These are phyloP conservation scores for Vigna angularis DNA, from an alignment of 306 rosid species.

Conservation along the genomic window DNA sequence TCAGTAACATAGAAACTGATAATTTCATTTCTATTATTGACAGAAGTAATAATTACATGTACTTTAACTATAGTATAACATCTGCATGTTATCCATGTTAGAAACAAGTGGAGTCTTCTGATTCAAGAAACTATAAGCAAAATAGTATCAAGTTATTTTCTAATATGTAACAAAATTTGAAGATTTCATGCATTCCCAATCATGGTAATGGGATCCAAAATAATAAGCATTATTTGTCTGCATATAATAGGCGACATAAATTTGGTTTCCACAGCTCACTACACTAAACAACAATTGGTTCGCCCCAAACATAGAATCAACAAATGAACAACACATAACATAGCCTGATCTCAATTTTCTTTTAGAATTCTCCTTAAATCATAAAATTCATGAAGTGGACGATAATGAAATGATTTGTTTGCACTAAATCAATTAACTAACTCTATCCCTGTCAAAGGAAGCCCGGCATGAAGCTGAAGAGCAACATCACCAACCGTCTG, in stretches of 20 bases:
- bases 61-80: not conserved
- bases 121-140: not conserved
- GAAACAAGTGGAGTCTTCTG: not conserved
- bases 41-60: too few relatives aligned
- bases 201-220: too few relatives aligned
- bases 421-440: slow-evolving; percentile 62
- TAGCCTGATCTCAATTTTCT: slow-evolving; percentile 5
- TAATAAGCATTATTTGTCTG: too few relatives aligned
- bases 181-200: too few relatives aligned
- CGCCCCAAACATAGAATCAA: too few relatives aligned
- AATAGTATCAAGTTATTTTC: not conserved
- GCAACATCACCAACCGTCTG: slow-evolving; percentile 84
- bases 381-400: not conserved
- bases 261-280: not conserved
- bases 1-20: too few relatives aligned
- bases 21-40: too few relatives aligned
- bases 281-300: not conserved
- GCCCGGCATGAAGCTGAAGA: slow-evolving; percentile 76
- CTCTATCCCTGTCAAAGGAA: slow-evolving; percentile 76
- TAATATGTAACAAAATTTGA: too few relatives aligned
- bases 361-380: not conserved
- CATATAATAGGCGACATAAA: too few relatives aligned
- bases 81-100: not conserved
- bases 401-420: not conserved
- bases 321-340: not conserved